Evolutionary conservation across 2,329 filamentous ascomycete genomes (phyloP).

Genomic region (Alternaria brassicicola): DNA sequence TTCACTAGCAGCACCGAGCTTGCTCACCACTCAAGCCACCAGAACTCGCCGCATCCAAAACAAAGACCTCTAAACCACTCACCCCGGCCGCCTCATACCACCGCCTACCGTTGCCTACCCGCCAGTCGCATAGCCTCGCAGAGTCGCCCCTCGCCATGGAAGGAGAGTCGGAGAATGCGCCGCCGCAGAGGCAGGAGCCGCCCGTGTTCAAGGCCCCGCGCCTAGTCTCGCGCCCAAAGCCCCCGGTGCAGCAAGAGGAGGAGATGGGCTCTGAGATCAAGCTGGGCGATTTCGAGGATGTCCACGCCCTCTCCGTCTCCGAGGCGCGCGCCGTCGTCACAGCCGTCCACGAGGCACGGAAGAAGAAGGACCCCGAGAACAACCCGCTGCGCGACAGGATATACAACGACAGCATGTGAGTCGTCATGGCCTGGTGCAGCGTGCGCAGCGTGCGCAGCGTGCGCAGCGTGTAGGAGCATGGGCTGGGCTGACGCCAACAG

Average conservation of each 20-base stretch:
- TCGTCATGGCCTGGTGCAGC: slow-evolving; percentile 7
- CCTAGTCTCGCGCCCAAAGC: slow-evolving; percentile 58
- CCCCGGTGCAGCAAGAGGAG: slow-evolving; percentile 76
- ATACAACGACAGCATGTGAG: slow-evolving; percentile 55
- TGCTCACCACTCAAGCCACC: background rate
- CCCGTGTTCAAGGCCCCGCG: slow-evolving; percentile 42
- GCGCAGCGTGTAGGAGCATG: slow-evolving; percentile 15
- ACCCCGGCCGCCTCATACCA: background rate
- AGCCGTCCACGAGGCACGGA: slow-evolving; percentile 80
- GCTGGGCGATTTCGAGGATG: slow-evolving; percentile 91
- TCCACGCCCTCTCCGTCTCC: slow-evolving; percentile 88
- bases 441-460: too few species aligned
- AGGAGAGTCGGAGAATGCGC: slow-evolving; percentile 31
- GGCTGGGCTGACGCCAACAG: slow-evolving; percentile 48
- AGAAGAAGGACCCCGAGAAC: slow-evolving; percentile 64
- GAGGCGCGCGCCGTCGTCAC: slow-evolving; percentile 93
- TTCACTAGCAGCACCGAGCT: slow-evolving; percentile 1
- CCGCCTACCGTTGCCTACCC: background rate
- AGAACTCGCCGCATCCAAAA: background rate
- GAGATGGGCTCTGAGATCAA: slow-evolving; percentile 81
- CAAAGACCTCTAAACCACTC: slow-evolving; percentile 6
- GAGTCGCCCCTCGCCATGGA: slow-evolving; percentile 34
- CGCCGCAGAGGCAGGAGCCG: slow-evolving; percentile 21
- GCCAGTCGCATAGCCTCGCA: background rate
- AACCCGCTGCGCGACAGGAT: slow-evolving; percentile 86